Evolutionary conservation across 192 early-diverging fungal genomes (phyloP), one percentile per base, ranked within the genome.

Genomic region (Martensiomyces pterosporus): DNA sequence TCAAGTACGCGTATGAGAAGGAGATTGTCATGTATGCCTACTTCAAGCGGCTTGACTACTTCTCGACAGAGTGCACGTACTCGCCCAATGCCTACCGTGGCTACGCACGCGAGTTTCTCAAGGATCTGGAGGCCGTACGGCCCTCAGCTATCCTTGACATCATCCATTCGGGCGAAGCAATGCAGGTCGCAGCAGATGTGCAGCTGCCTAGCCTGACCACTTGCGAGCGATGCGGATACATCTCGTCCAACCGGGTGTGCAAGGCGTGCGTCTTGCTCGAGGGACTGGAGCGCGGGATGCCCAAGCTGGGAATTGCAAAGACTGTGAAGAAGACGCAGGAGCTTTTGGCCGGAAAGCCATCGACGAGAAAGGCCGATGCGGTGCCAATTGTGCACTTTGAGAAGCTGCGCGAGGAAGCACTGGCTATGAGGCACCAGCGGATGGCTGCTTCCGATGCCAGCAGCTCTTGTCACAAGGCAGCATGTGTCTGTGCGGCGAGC

Each of bases 11-110:
- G 0, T 98, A 98, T 50, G 96, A 98, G 67, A 98, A 98, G 72
- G 96, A 98, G 54, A 98, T 98, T 56, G 96, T 98, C 56, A 94
- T 98, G 94, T 92, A 98, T 55, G 96, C 96, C 17, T 97, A 98
- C 57, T 92, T 93, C 57, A 89, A 90, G 69, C 86, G 91, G 26
- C 74, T 98, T 18, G 96, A 98, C 60, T 98, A 98, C 76, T 98
- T 98, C 46, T 94, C 93, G 10, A 98, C 96, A 9, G 96, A 98
- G 62, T 98, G 96, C 62, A 92, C 90, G 17, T 98, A 98, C 67
- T 91, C 92, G 24, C 94, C 94, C 19, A 93, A 98, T 55, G 92
- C 96, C 4, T 98, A 97, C 49, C 86, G 96, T 32, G 96, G 96
- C 4, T 82, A 96, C 65, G 96, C 93, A 9, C 79, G 96, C 34